Evolutionary conservation across 495 filamentous ascomycete species (phyloP).

Genomic region (Haplographium delicatum): DNA sequence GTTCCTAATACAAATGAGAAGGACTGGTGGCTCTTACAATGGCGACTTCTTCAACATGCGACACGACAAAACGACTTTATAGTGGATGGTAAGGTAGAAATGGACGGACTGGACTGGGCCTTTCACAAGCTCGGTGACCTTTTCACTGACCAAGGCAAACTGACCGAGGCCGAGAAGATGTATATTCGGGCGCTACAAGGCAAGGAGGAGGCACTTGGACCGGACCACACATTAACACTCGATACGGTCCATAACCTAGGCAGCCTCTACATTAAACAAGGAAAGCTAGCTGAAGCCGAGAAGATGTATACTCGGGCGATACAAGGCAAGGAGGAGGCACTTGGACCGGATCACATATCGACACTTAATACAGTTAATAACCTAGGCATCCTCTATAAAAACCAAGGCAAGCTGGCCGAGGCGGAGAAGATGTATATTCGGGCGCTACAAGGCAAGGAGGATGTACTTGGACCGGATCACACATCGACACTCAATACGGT

Average conservation of each 20-base stretch:
- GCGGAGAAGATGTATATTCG: not conserved
- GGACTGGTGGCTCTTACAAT: slow-evolving; percentile 28
- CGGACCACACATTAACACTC: slow-evolving; percentile 34
- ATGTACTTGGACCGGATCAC: slow-evolving; percentile 34
- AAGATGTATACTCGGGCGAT: slow-evolving; percentile 8
- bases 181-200: slow-evolving; percentile 19
- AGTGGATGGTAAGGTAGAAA: not conserved
- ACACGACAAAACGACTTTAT: slow-evolving; percentile 8
- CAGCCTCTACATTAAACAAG: slow-evolving; percentile 24
- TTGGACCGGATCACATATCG: slow-evolving; percentile 33
- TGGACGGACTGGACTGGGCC: not conserved
- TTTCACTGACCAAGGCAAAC: slow-evolving; percentile 25
- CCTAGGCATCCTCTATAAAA: slow-evolving; percentile 24
- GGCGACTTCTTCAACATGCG: slow-evolving; percentile 33
- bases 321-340: slow-evolving; percentile 32
- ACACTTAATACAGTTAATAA: slow-evolving; percentile 30
- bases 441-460: slow-evolving; percentile 31
- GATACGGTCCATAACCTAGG: slow-evolving; percentile 23
- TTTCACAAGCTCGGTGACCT: slow-evolving; percentile 22
- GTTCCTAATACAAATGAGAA: slow-evolving; percentile 11
- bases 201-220: slow-evolving; percentile 33
- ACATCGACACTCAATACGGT: slow-evolving; percentile 29
- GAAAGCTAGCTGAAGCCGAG: slow-evolving; percentile 2
- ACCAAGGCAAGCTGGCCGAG: slow-evolving; percentile 19
- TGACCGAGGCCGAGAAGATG: not conserved